Conservation (phyloP, 208 protist species). For the Leishmania guyanensis region DNA sequence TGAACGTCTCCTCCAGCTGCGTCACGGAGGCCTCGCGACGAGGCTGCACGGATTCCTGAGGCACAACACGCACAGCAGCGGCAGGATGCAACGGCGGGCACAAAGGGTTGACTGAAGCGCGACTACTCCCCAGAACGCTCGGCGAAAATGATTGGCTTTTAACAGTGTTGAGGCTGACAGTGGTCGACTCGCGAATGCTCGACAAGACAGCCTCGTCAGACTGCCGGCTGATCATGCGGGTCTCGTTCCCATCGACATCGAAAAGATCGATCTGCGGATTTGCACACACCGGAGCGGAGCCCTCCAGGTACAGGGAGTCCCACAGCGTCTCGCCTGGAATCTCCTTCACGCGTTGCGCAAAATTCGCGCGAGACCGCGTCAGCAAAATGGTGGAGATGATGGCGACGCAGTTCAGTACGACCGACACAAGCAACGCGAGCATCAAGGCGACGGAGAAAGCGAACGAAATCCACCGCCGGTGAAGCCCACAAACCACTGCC, state of each 20-base stretch:
- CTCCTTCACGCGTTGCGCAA: not conserved
- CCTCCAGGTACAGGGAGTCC: not conserved
- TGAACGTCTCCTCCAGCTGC: slow-evolving; percentile 5
- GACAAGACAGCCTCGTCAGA: slow-evolving; percentile 18
- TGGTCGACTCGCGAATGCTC: slow-evolving; percentile 24
- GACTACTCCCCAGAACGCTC: not conserved
- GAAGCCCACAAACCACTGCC: slow-evolving; percentile 27
- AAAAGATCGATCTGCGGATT: not conserved
- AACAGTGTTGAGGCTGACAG: not conserved
- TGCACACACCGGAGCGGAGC: not conserved
- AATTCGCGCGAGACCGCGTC: not conserved
- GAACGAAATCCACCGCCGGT: slow-evolving; percentile 39
- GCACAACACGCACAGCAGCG: not conserved
- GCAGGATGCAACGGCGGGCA: not conserved
- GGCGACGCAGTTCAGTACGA: slow-evolving; percentile 16
- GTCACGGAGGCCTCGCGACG: not conserved
- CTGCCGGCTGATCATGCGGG: not conserved
- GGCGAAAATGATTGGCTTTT: not conserved
- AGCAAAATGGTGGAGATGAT: slow-evolving; percentile 12
- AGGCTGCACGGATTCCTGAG: not conserved
- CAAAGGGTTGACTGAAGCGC: slow-evolving; percentile 1
- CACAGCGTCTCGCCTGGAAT: no score
- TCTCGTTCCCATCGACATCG: not conserved
- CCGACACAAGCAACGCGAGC: slow-evolving; percentile 16
- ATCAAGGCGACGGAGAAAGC: slow-evolving; percentile 25